Evolutionary conservation across 495 filamentous ascomycete genomes (phyloP).

Genomic region (Usnea hakonensis): DNA sequence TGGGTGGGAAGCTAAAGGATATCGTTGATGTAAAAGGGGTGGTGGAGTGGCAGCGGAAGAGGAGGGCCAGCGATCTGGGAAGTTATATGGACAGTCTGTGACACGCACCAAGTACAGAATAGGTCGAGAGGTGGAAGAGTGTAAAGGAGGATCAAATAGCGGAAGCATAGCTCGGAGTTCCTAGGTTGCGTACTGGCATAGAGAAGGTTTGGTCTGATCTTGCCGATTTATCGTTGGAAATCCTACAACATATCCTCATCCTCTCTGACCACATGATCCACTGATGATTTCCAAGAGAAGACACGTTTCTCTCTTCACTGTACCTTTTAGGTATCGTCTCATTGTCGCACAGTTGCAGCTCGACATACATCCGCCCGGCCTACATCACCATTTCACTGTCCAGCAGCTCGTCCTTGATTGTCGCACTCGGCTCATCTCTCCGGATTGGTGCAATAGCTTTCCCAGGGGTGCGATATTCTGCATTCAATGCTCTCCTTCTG

Average conservation of each 20-base stretch:
- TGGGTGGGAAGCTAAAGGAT: constrained; percentile 71
- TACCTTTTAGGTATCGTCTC: background rate
- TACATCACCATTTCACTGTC: background rate
- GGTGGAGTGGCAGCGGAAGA: constrained; percentile 45
- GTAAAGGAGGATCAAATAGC: background rate
- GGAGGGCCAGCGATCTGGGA: background rate
- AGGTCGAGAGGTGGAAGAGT: background rate
- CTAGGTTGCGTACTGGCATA: background rate
- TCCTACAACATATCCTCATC: no score
- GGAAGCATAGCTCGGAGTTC: constrained; percentile 1
- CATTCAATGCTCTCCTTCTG: background rate
- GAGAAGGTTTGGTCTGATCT: background rate
- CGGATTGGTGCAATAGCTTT: background rate
- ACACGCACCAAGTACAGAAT: background rate
- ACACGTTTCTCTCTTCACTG: background rate
- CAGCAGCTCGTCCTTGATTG: background rate
- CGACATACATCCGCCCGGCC: background rate
- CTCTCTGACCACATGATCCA: no score
- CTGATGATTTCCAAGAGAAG: no score
- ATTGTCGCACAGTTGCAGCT: background rate
- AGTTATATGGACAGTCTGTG: background rate
- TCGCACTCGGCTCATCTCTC: background rate
- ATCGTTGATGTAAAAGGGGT: constrained; percentile 53
- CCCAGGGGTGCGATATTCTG: background rate
- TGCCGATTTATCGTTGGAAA: background rate